Evolutionary conservation across 192 early-diverging fungal species (phyloP).

Genomic region (Geranomyces variabilis): DNA sequence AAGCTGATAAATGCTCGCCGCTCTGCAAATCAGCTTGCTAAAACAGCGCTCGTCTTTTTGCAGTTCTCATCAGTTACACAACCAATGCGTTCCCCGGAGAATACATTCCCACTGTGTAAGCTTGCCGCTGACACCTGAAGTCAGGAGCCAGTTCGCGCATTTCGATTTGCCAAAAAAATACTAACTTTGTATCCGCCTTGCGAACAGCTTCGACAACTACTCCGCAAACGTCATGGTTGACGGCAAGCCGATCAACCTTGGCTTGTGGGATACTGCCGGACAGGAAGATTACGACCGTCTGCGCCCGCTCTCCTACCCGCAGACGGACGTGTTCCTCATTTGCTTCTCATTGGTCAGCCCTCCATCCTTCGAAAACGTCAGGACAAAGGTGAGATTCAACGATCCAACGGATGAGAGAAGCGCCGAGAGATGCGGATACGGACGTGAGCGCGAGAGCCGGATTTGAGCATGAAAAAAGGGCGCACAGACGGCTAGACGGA

Average conservation of each 20-base stretch:
- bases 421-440: neutral
- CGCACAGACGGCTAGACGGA: too few relatives aligned
- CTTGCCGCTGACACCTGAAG: too few relatives aligned
- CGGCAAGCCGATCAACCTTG: constrained; percentile 97
- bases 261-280: constrained; percentile 98
- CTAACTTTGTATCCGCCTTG: neutral
- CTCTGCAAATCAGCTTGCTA: neutral
- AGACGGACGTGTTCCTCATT: constrained; percentile 97
- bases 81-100: constrained; percentile 99
- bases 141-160: too few relatives aligned
- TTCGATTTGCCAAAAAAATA: neutral
- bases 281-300: constrained; percentile 99
- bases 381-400: constrained; percentile 79
- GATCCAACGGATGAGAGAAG: too few relatives aligned
- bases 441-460: too few relatives aligned
- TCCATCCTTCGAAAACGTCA: constrained; percentile 95
- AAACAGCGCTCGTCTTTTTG: neutral
- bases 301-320: constrained; percentile 96
- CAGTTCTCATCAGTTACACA: constrained; percentile 93
- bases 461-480: too few relatives aligned
- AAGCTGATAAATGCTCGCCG: neutral
- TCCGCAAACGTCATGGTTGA: constrained; percentile 99
- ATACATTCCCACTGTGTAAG: constrained; percentile 99
- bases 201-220: constrained; percentile 92
- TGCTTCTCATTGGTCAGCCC: constrained; percentile 97